Evolutionary conservation across 495 filamentous ascomycete genomes (phyloP).

Genomic region (Achaetomiella virescens): DNA sequence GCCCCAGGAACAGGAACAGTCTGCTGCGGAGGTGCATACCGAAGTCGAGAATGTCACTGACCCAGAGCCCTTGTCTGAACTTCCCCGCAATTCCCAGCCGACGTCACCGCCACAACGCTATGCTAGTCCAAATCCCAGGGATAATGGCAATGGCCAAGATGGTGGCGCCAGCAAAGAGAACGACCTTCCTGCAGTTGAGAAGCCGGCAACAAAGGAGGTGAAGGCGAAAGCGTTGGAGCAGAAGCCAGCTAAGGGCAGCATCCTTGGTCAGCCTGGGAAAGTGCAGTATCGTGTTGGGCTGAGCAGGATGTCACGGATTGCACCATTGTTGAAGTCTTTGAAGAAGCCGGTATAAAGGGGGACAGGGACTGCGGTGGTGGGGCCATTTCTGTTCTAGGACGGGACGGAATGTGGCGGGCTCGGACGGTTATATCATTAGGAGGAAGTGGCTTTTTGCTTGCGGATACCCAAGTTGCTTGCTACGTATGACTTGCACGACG

Average conservation of each 20-base stretch:
- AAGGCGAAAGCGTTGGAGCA: not conserved
- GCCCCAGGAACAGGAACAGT: not conserved
- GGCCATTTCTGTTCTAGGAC: not conserved
- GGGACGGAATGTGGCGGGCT: not conserved
- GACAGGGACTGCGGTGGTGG: not conserved
- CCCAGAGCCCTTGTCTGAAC: not conserved
- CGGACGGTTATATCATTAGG: not conserved
- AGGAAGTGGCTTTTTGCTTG: no score
- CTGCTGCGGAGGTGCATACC: not conserved
- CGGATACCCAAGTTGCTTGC: no score
- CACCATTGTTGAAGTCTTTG: constrained; percentile 24
- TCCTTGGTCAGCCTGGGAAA: not conserved
- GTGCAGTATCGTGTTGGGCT: constrained; percentile 24
- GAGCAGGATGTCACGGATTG: constrained; percentile 26
- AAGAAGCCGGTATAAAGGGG: constrained; percentile 11
- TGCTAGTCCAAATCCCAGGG: not conserved
- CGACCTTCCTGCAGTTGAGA: not conserved
- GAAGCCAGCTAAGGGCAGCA: not conserved
- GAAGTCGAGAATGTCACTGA: not conserved
- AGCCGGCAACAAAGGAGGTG: not conserved
- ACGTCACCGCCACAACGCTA: no score
- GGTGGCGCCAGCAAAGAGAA: not conserved
- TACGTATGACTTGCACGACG: no score
- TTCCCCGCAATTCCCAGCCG: not conserved
- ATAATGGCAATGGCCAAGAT: not conserved